Evolutionary conservation across 2,329 filamentous ascomycete species (phyloP).

Genomic region (Penicillium polonicum): DNA sequence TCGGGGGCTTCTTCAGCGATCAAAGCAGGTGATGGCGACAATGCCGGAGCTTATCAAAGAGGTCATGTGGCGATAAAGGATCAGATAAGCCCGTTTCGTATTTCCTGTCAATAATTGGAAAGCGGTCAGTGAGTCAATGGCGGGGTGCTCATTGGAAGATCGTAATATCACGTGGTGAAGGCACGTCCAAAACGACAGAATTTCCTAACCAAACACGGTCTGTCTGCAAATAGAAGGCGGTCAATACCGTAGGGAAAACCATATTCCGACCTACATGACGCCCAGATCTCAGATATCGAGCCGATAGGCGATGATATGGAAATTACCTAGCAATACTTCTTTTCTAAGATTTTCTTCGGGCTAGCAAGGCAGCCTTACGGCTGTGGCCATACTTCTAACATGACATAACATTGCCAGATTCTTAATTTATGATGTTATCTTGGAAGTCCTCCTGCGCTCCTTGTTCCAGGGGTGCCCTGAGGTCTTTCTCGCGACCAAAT

Average conservation of each 20-base stretch:
- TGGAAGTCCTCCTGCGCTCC: constrained; percentile 31
- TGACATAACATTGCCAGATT: constrained; percentile 19
- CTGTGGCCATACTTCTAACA: constrained; percentile 20
- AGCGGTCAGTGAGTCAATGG: not conserved
- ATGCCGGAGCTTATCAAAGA: not conserved
- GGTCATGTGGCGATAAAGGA: not conserved
- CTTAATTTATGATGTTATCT: constrained; percentile 23
- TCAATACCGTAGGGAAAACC: not conserved
- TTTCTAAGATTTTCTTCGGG: not conserved
- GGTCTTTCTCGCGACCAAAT: constrained; percentile 28
- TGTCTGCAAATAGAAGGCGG: constrained; percentile 11
- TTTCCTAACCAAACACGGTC: no score
- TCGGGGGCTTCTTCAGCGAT: not conserved
- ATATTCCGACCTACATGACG: constrained; percentile 24
- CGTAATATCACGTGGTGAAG: not conserved
- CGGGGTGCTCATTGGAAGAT: not conserved
- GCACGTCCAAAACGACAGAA: not conserved
- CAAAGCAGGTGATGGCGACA: not conserved
- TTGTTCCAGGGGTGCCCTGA: constrained; percentile 32
- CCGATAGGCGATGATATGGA: constrained; percentile 25
- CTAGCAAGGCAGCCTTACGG: constrained; percentile 10
- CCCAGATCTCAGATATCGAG: constrained; percentile 15
- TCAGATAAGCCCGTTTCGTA: not conserved
- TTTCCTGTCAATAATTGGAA: not conserved
- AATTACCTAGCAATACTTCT: constrained; percentile 7